Conservation (phyloP, 2,329 filamentous ascomycete species). For the Ascosphaera acerosa region DNA sequence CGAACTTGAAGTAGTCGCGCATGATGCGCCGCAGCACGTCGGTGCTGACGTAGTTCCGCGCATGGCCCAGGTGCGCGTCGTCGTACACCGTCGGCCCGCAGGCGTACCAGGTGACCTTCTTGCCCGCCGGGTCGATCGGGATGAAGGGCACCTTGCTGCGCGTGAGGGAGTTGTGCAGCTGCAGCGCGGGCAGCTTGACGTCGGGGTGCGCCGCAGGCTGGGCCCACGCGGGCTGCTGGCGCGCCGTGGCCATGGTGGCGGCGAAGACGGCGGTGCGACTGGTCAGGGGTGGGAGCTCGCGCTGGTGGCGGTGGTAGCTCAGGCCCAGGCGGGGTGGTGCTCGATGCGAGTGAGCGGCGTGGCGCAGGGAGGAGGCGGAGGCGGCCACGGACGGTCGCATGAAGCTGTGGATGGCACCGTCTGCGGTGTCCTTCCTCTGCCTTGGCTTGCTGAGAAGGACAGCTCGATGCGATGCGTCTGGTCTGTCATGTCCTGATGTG, state of each 20-base stretch:
- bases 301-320: neutral
- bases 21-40: slow-evolving; percentile 71
- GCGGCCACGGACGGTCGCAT: too few relatives aligned
- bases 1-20: slow-evolving; percentile 57
- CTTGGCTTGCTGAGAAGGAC: too few relatives aligned
- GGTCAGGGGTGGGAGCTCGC: too few relatives aligned
- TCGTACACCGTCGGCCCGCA: slow-evolving; percentile 75
- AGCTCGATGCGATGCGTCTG: too few relatives aligned
- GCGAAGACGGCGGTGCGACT: too few relatives aligned
- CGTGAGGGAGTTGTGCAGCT: slow-evolving; percentile 59
- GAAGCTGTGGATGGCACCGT: too few relatives aligned
- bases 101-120: slow-evolving; percentile 60
- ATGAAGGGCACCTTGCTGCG: slow-evolving; percentile 48
- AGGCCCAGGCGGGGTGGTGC: slow-evolving; percentile 2
- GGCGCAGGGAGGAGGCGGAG: slow-evolving; percentile 1
- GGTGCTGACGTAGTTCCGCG: slow-evolving; percentile 71
- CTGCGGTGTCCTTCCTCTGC: too few relatives aligned
- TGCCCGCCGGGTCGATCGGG: slow-evolving; percentile 39
- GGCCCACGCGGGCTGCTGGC: slow-evolving; percentile 22
- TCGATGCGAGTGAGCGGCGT: slow-evolving; percentile 1
- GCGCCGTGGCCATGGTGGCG: slow-evolving; percentile 9
- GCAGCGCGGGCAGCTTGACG: slow-evolving; percentile 29
- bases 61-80: slow-evolving; percentile 59
- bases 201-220: slow-evolving; percentile 14
- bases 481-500: too few relatives aligned